These are phyloP conservation scores for Komagataella pseudopastoris DNA, from an alignment of 805 yeast genomes.

Conservation along the genomic window DNA sequence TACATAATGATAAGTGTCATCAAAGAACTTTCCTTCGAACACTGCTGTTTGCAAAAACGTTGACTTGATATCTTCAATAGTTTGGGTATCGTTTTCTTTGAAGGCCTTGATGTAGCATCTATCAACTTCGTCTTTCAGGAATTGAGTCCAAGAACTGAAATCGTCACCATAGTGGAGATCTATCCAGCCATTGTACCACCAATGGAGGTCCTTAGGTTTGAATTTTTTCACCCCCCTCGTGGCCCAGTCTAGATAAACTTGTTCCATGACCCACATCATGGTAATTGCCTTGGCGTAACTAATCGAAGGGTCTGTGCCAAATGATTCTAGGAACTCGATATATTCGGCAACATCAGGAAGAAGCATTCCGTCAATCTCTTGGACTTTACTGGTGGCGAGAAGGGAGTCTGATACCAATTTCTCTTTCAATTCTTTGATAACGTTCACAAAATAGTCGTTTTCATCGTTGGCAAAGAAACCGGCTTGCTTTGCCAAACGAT, in stretches of 20 bases:
- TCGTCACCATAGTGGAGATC: conserved; percentile 34
- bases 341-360: conserved; percentile 26
- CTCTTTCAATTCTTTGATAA: conserved; percentile 13
- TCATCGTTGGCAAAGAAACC: conserved; percentile 36
- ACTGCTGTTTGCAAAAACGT: neutral
- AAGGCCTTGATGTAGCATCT: conserved; percentile 4
- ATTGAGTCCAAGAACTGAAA: conserved; percentile 32
- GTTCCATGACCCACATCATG: conserved; percentile 31
- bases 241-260: conserved; percentile 41
- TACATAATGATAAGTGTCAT: neutral
- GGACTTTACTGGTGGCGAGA: conserved; percentile 6
- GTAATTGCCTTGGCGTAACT: conserved; percentile 29
- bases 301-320: conserved; percentile 13
- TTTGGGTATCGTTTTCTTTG: neutral
- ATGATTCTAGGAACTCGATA: conserved; percentile 18
- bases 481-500: conserved; percentile 31
- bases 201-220: conserved; percentile 19
- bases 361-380: conserved; percentile 2
- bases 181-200: conserved; percentile 39
- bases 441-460: conserved; percentile 31
- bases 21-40: neutral
- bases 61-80: neutral
- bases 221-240: conserved; percentile 14
- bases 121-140: conserved; percentile 29
- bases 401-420: conserved; percentile 6